Evolutionary conservation across 176 grass and related monocot species (phyloP), one percentile per base, ranked within the genome.

Genomic region (Rhynchospora breviuscula): DNA sequence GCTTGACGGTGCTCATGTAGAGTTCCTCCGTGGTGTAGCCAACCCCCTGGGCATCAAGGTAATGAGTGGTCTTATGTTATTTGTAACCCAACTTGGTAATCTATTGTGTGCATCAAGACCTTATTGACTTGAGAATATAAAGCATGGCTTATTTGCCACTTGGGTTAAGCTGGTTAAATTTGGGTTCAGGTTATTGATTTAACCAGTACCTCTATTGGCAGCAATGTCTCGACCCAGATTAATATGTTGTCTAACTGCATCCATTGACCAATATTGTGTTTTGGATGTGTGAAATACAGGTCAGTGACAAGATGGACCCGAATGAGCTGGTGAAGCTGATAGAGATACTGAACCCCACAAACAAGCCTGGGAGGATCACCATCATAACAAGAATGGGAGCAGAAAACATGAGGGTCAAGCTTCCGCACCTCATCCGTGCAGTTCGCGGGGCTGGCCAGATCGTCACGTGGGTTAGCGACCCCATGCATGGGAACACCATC

Each of bases 401-500:
- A 23, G 95, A 94, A 79, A 94, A 98, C 89, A 98, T 98, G 95
- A 91, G 95, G 64, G 95, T 98, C 86, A 98, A 98, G 82, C 79
- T 98, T 67, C 95, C 95, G 44, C 95, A 94, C 73, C 92, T 98
- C 43, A 98, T 98, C 60, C 87, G 96, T 31, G 96, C 93, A 59
- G 93, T 95, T 46, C 93, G 96, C 33, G 82, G 47, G 6, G 85
- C 96, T 65, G 96, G 96, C 59, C 93, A 86, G 86, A 90, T 95
- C 52, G 93, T 95, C 57, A 95, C 96, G 53, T 98, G 96, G 96
- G 92, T 95, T 72, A 91, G 90, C 11, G 96, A 98, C 79, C 96
- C 96, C 33, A 98, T 98, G 95, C 95, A 98, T 45, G 95, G 95
- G 47, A 94, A 98, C 90, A 97, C 94, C 35, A 97, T 97, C 69